Evolutionary conservation across 1,139 yeast species (phyloP).

Genomic region (Pichia sp.): DNA sequence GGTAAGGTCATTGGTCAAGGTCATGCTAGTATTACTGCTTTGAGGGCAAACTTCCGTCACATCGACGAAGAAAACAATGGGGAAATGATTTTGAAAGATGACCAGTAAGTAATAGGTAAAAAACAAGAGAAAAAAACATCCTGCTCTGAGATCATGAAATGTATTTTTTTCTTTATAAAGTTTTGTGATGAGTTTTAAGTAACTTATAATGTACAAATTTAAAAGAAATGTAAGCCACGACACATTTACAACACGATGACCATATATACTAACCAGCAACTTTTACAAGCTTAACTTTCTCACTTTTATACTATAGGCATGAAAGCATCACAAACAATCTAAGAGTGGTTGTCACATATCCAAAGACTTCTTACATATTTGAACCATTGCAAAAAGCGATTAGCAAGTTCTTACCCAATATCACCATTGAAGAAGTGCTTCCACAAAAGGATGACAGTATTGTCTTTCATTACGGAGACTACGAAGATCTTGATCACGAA

Average conservation of each 20-base stretch:
- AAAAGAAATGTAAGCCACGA: neutral
- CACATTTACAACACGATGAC: neutral
- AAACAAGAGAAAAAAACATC: neutral
- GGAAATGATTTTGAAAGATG: conserved; percentile 27
- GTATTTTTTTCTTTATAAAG: neutral
- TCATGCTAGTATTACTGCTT: conserved; percentile 69
- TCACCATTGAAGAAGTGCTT: conserved; percentile 26
- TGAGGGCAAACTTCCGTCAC: conserved; percentile 67
- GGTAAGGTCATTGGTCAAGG: conserved; percentile 52
- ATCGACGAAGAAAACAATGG: conserved; percentile 49
- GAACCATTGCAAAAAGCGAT: conserved; percentile 41
- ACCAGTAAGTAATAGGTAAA: conserved; percentile 12
- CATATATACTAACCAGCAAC: neutral
- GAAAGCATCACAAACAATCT: neutral
- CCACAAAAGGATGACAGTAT: conserved; percentile 24
- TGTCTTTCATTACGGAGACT: conserved; percentile 79
- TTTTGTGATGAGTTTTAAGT: neutral
- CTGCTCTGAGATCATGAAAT: neutral
- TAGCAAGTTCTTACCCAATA: conserved; percentile 26
- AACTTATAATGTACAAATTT: neutral
- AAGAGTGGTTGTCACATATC: conserved; percentile 24
- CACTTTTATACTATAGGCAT: neutral
- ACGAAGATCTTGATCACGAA: conserved; percentile 84
- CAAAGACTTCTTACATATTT: conserved; percentile 50
- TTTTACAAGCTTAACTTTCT: neutral